A percentile compares a stretch with the other conserved stretches of the same genome.
These are phyloP conservation scores for Salix dunnii DNA, from an alignment of 345 rosid genomes.

Conservation along the genomic window DNA sequence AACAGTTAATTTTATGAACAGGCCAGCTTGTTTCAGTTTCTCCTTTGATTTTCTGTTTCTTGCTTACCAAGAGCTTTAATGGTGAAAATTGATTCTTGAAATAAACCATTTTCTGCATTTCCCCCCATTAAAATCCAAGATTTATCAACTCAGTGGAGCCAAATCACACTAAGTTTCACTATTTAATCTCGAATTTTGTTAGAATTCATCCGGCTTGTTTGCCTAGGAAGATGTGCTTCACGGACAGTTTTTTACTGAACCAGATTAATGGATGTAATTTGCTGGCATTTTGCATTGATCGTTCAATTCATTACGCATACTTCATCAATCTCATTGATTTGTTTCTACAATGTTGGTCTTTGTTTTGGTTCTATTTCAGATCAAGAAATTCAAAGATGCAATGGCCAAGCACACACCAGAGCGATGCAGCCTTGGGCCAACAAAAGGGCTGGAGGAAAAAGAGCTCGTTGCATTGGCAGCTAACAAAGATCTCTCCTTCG, in stretches of 20 bases:
- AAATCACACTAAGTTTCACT: neutral
- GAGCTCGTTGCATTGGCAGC: conserved; percentile 85
- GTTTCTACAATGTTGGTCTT: neutral
- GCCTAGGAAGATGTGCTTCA: neutral
- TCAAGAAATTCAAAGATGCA: conserved; percentile 89
- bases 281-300: neutral
- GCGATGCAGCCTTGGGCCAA: conserved; percentile 70
- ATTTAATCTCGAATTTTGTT: neutral
- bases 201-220: neutral
- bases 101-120: neutral
- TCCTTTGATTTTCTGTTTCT: neutral
- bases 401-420: conserved; percentile 77
- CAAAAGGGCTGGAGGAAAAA: conserved; percentile 85
- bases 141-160: neutral
- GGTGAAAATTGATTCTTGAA: neutral
- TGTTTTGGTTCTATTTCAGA: conserved; percentile 36
- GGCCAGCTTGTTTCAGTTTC: neutral
- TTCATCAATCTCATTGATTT: neutral
- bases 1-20: neutral
- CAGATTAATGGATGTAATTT: neutral
- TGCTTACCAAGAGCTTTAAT: neutral
- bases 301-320: neutral
- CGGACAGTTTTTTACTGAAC: neutral
- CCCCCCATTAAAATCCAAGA: neutral
- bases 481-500: conserved; percentile 77